These are phyloP conservation scores for Fistulinella cinereoalba DNA, from an alignment of 1,284 basidiomycete species.

Conservation along the genomic window DNA sequence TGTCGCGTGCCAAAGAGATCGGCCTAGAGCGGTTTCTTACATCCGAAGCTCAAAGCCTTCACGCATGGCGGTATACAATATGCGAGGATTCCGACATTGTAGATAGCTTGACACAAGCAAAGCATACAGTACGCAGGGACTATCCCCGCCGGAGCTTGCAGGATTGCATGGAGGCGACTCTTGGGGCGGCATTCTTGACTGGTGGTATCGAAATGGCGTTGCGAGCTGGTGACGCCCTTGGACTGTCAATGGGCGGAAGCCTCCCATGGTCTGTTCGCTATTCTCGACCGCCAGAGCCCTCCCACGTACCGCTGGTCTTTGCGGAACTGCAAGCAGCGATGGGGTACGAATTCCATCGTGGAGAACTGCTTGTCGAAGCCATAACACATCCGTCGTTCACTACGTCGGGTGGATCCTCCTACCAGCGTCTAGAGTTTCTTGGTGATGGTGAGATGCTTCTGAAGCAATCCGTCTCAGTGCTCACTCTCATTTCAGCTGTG, in stretches of 20 bases:
- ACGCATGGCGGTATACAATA: slow-evolving; percentile 58
- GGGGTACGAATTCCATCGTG: slow-evolving; percentile 67
- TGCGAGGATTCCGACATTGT: slow-evolving; percentile 35
- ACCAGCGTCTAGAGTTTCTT: slow-evolving; percentile 82
- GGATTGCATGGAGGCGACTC: slow-evolving; percentile 80
- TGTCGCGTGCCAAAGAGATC: slow-evolving; percentile 61
- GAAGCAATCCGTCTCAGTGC: slow-evolving; percentile 1
- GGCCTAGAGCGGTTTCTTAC: slow-evolving; percentile 63
- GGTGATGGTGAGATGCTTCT: slow-evolving; percentile 62
- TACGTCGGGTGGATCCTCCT: slow-evolving; percentile 55
- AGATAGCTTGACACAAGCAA: slow-evolving; percentile 28
- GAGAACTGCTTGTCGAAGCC: slow-evolving; percentile 66
- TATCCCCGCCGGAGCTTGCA: slow-evolving; percentile 71
- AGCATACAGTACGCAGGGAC: slow-evolving; percentile 32
- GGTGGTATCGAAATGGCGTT: slow-evolving; percentile 71
- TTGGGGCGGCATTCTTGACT: slow-evolving; percentile 70
- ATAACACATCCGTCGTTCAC: slow-evolving; percentile 78
- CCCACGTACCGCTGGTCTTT: slow-evolving; percentile 49
- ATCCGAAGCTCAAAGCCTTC: slow-evolving; percentile 53
- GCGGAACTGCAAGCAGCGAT: slow-evolving; percentile 56
- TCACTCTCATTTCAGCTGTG: slow-evolving; percentile 49
- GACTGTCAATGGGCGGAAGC: slow-evolving; percentile 67
- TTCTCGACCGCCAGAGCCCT: slow-evolving; percentile 30
- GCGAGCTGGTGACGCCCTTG: slow-evolving; percentile 58
- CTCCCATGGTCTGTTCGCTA: slow-evolving; percentile 61